Percentiles rank a stretch among this genome's conserved stretches.
Evolutionary conservation across 192 early-diverging fungal genomes (phyloP).

Genomic region (Coemansia sp.): DNA sequence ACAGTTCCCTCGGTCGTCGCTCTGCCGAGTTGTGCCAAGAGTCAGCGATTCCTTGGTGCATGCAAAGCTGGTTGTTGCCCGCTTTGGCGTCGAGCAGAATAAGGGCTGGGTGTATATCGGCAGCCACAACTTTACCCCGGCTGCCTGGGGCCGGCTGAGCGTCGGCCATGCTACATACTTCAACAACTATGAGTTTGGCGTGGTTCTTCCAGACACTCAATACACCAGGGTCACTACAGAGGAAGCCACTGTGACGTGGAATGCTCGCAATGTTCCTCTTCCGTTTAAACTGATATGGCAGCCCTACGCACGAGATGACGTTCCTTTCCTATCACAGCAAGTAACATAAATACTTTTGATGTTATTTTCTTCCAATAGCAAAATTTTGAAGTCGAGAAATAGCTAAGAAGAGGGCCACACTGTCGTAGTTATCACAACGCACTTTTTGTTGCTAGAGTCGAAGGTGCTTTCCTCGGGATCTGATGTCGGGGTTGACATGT

Average conservation of each 20-base stretch:
- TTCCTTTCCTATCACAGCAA: conserved; percentile 10
- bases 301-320: conserved; percentile 13
- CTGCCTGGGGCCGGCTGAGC: conserved; percentile 31
- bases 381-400: not conserved
- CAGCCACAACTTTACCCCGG: conserved; percentile 44
- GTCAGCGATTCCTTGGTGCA: conserved; percentile 21
- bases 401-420: not conserved
- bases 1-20: conserved; percentile 8
- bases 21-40: conserved; percentile 13
- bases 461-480: not conserved
- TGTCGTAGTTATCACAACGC: not conserved
- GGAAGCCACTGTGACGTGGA: conserved; percentile 10
- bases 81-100: conserved; percentile 11
- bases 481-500: not conserved
- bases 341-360: not conserved
- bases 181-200: conserved; percentile 49
- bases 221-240: not conserved
- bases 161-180: conserved; percentile 6
- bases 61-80: conserved; percentile 32
- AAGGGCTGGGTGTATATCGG: conserved; percentile 41
- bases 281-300: conserved; percentile 28
- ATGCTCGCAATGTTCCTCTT: not conserved
- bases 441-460: not conserved
- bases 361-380: no score
- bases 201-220: conserved; percentile 12